Conservation (phyloP, 371 early-diverging fungal species). For the Mucor mucedo region DNA sequence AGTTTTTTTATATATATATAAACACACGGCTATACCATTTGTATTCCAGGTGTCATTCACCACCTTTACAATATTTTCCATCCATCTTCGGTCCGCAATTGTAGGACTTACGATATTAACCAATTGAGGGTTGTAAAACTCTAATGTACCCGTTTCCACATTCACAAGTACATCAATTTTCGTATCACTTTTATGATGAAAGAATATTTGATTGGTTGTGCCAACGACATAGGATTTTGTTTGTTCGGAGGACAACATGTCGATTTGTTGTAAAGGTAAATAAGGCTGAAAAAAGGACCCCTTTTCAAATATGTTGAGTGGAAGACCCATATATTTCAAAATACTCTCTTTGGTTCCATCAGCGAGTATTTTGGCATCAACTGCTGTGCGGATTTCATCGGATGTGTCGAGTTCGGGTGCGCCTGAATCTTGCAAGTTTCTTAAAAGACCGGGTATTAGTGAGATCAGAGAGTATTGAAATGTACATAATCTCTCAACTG, state of each 20-base stretch:
- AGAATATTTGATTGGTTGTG: constrained; percentile 81
- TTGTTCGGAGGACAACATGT: constrained; percentile 68
- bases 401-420: constrained; percentile 57
- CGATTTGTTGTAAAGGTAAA: constrained; percentile 85
- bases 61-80: constrained; percentile 65
- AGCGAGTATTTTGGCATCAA: constrained; percentile 40
- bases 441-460: constrained; percentile 67
- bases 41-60: constrained; percentile 59
- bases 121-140: constrained; percentile 67
- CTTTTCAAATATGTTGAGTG: constrained; percentile 76
- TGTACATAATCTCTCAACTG: constrained; percentile 79
- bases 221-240: constrained; percentile 78
- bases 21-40: constrained; percentile 44
- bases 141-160: constrained; percentile 78
- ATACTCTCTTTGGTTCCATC: constrained; percentile 54
- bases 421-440: constrained; percentile 71
- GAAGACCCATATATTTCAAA: constrained; percentile 66
- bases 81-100: constrained; percentile 67
- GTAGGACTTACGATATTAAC: constrained; percentile 54
- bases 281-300: constrained; percentile 86
- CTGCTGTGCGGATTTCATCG: constrained; percentile 21
- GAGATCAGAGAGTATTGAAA: constrained; percentile 82
- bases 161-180: constrained; percentile 80
- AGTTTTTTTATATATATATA: neutral
- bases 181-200: constrained; percentile 71